Evolutionary conservation across 1,284 basidiomycete species (phyloP), one percentile per base, ranked within the genome.

Genomic region (Papiliotrema nemorosa): DNA sequence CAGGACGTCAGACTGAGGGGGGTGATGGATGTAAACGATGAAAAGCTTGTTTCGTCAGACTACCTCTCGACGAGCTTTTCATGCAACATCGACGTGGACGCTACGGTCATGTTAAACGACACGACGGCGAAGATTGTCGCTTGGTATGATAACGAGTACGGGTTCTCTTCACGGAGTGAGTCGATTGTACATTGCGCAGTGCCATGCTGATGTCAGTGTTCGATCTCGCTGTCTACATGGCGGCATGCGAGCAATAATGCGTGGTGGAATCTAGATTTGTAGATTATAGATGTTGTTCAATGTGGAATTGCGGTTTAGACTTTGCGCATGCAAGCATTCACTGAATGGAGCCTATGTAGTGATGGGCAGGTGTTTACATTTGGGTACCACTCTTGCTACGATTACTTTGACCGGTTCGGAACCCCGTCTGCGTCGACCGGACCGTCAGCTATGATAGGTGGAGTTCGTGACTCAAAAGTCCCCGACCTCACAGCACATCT

Each of bases 71-170:
- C 64, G 38, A 50, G 55, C 18, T 58, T 70, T 47, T 64, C 58
- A 18, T 66, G 63, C 26, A 68, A 72, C 49, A 62, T 77, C 41
- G 75, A 77, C 44, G 64, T 62, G 10, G 69, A 71, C 39, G 74
- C 75, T 1, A 68, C 62, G 0, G 58, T 70, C 38, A 60, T 72
- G 55, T 57, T 77, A 31, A 66, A 71, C 55, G 62, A 67, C 26
- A 59, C 43, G 31, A 73, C 69, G 21, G 69, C 64, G 9, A 77
- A 76, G 62, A 64, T 76, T 48, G 58, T 74, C 22, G 69, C 72
- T 9, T 75, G 70, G 70, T 74, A 75, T 55, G 74, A 75, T 57
- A 75, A 75, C 60, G 73, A 75, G 58, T 54, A 55, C 36, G 72
- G 63, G 16, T 73, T 68, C 52, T 55, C 63, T 12, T 56, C 57